Evolutionary conservation across 139 green algal genomes (phyloP), one percentile per base, ranked within the genome.

Genomic region (Coccomyxa sp.): DNA sequence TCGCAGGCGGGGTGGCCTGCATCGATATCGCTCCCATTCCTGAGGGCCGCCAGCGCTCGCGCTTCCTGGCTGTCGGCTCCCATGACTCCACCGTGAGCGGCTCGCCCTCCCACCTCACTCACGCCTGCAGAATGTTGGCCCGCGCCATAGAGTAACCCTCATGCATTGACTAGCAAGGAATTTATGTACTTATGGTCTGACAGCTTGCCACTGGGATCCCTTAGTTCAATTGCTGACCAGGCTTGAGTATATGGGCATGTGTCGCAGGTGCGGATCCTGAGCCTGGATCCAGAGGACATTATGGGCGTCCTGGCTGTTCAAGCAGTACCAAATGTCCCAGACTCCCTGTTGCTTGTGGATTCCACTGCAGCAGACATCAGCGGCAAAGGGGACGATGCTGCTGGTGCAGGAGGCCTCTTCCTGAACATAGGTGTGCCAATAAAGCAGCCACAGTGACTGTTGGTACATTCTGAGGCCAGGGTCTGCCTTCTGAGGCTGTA

Each of bases 41-140:
- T 33, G 88, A 95, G 55, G 95, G 93, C 6, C 81, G 85, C 6
- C 83, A 92, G 83, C 85, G 95, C 36, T 86, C 79, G 55, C 85
- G 86, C 68, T 99, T 98, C 82, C 82, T 99, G 73, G 94, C 93
- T 38, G 90, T 98, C 2, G 95, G 93, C 64, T 88, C 79, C 39
- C 96, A 91, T 74, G 95, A 98, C 87, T 84, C 81, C 64, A 98
- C 94, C 0, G 88, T 98, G 44, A 33, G 50, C 18, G 34, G 31
- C 31, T 5, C 24, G 27, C 29, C 68, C 31, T 36, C 24, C 68
- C 24, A 39, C 34, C 18, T 64, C 50, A 64, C 50, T 64, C 50
- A 64, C 14, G 18, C 14, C 50, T 64, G 50, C 50, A 29, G 14
- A 64, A 14, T 64, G 50, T 14, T 64, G 14, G 14, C 50, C 50